Percentiles rank a stretch among this genome's conserved stretches.
These are phyloP conservation scores for Sugiyamaella valdiviana DNA, from an alignment of 805 yeast species.

Conservation along the genomic window DNA sequence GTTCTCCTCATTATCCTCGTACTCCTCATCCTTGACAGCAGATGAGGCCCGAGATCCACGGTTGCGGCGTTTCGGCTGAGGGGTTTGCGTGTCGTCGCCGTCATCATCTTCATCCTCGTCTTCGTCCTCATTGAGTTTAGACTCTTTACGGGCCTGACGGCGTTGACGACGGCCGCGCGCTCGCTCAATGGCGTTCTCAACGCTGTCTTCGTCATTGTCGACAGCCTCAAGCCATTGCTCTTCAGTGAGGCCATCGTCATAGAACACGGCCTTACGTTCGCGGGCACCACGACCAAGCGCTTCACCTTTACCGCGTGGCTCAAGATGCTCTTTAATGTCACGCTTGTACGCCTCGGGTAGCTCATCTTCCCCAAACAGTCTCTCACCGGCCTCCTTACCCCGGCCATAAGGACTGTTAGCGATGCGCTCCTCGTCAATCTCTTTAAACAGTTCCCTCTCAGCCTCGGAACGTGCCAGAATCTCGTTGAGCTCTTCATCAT, in stretches of 20 bases:
- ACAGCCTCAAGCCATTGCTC: slow-evolving; percentile 78
- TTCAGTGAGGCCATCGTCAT: slow-evolving; percentile 82
- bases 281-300: slow-evolving; percentile 65
- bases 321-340: slow-evolving; percentile 36
- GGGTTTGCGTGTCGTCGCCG: slow-evolving; percentile 10
- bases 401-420: slow-evolving; percentile 35
- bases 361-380: slow-evolving; percentile 63
- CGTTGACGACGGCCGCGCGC: slow-evolving; percentile 25
- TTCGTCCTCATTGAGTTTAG: slow-evolving; percentile 4
- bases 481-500: slow-evolving; percentile 82
- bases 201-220: slow-evolving; percentile 49
- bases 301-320: slow-evolving; percentile 30
- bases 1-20: slow-evolving; percentile 11
- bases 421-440: slow-evolving; percentile 57
- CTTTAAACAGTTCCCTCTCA: slow-evolving; percentile 56
- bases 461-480: slow-evolving; percentile 73
- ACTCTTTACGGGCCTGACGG: slow-evolving; percentile 2
- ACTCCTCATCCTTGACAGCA: not conserved
- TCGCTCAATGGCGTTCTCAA: slow-evolving; percentile 49
- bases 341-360: slow-evolving; percentile 74
- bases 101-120: slow-evolving; percentile 15
- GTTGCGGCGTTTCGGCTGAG: slow-evolving; percentile 5
- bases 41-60: not conserved
- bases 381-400: slow-evolving; percentile 33
- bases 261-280: slow-evolving; percentile 63